Percentiles rank a stretch among this genome's conserved stretches.
Conservation (phyloP, 768 basidiomycete species). For the Leccinum ochraceum region DNA sequence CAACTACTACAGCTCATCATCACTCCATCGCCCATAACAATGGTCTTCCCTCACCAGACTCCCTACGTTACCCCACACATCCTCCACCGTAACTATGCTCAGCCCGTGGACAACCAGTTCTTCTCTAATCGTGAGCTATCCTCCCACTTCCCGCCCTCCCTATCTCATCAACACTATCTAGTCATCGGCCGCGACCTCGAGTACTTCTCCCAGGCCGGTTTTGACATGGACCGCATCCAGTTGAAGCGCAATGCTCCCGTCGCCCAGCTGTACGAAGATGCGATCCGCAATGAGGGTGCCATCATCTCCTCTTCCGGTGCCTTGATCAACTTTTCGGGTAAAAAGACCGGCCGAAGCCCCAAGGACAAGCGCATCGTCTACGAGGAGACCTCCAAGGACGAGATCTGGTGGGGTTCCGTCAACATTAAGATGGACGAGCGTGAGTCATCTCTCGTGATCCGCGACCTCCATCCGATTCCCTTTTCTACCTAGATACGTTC, state of each 20-base stretch:
- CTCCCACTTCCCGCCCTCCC: constrained; percentile 2
- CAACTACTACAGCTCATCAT: neutral
- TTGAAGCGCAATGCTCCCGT: constrained; percentile 92
- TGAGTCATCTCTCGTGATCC: constrained; percentile 38
- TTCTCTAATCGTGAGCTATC: constrained; percentile 54
- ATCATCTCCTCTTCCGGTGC: constrained; percentile 96
- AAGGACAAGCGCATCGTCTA: constrained; percentile 99
- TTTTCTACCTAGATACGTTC: constrained; percentile 74
- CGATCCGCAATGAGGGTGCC: constrained; percentile 97
- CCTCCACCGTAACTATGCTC: constrained; percentile 84
- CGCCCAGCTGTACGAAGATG: constrained; percentile 94
- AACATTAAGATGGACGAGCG: constrained; percentile 99
- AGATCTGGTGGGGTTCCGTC: constrained; percentile 99
- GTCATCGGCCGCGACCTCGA: constrained; percentile 93
- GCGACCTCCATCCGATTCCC: neutral
- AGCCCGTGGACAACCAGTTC: constrained; percentile 65
- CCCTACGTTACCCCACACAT: constrained; percentile 90
- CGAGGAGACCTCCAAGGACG: constrained; percentile 94
- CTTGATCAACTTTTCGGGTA: constrained; percentile 99
- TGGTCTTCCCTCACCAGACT: constrained; percentile 72
- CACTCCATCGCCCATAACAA: constrained; percentile 35
- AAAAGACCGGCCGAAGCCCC: constrained; percentile 97
- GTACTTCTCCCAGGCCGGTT: constrained; percentile 98
- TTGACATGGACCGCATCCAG: constrained; percentile 97
- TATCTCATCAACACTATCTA: constrained; percentile 33